These are phyloP conservation scores for Wickerhamomyces sp. DNA, from an alignment of 1,139 yeast species.

Conservation along the genomic window DNA sequence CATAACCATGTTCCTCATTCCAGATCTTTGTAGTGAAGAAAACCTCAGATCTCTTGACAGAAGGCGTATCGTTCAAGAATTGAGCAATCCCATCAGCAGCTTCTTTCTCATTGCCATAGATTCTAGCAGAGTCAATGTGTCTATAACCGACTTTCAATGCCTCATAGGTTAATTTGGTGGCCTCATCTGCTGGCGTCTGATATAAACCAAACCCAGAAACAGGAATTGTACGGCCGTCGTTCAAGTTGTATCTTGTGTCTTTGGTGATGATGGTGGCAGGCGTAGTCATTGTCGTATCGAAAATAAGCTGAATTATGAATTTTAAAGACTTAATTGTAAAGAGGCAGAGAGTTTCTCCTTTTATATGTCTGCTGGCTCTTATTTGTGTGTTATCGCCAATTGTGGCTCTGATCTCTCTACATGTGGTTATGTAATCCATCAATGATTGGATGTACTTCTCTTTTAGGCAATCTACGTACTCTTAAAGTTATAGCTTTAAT, in stretches of 20 bases:
- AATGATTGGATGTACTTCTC: no score
- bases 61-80: constrained; percentile 15
- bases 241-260: constrained; percentile 8
- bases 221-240: constrained; percentile 16
- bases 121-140: constrained; percentile 17
- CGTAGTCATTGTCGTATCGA: constrained; percentile 3
- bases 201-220: constrained; percentile 14
- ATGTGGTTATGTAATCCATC: no score
- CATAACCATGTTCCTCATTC: constrained; percentile 31
- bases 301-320: neutral
- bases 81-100: constrained; percentile 16
- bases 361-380: neutral
- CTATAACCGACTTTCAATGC: constrained; percentile 18
- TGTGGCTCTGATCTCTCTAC: neutral
- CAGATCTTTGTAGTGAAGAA: constrained; percentile 19
- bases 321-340: no score
- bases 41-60: constrained; percentile 15
- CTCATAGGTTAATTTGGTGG: constrained; percentile 13
- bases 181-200: constrained; percentile 5
- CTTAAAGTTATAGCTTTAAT: neutral
- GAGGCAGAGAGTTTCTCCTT: neutral
- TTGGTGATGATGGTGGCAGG: constrained; percentile 23
- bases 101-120: constrained; percentile 16
- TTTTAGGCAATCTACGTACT: no score
- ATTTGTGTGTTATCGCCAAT: no score